These are phyloP conservation scores for Coemansia sp. DNA, from an alignment of 192 early-diverging fungal genomes.

Conservation along the genomic window DNA sequence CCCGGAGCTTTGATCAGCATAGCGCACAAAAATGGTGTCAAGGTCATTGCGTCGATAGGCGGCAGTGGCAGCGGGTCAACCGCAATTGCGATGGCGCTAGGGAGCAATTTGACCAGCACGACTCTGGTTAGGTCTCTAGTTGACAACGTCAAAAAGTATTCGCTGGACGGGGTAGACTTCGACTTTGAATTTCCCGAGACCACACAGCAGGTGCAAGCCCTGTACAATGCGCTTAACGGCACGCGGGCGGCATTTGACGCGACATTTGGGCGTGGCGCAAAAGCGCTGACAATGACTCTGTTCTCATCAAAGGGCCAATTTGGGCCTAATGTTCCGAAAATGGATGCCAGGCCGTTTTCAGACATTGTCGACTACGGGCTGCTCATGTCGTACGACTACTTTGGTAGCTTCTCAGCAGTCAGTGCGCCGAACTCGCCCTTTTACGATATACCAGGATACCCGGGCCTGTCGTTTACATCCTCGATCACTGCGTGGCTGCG, in stretches of 20 bases:
- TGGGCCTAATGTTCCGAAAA: slow-evolving; percentile 48
- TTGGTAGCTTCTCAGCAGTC: slow-evolving; percentile 56
- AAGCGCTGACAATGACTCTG: slow-evolving; percentile 63
- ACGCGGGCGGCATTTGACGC: slow-evolving; percentile 57
- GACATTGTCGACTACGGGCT: slow-evolving; percentile 65
- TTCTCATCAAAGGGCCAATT: slow-evolving; percentile 57
- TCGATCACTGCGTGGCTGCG: slow-evolving; percentile 56
- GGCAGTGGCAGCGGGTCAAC: slow-evolving; percentile 66
- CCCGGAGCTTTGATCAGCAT: slow-evolving; percentile 15
- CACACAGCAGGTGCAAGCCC: slow-evolving; percentile 58
- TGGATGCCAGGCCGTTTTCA: slow-evolving; percentile 59
- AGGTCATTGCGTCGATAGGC: slow-evolving; percentile 67
- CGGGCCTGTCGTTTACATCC: slow-evolving; percentile 49
- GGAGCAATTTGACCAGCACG: slow-evolving; percentile 27
- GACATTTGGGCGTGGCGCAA: slow-evolving; percentile 44
- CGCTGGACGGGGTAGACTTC: slow-evolving; percentile 63
- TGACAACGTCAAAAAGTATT: slow-evolving; percentile 37
- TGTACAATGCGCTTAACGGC: slow-evolving; percentile 56
- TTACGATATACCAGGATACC: slow-evolving; percentile 35
- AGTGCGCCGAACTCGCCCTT: slow-evolving; percentile 59
- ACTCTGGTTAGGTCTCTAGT: slow-evolving; percentile 40
- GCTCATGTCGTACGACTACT: slow-evolving; percentile 71
- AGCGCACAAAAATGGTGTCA: slow-evolving; percentile 45
- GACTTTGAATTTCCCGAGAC: slow-evolving; percentile 64
- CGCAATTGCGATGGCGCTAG: slow-evolving; percentile 55